phyloP scores from a whole-genome alignment of 192 early-diverging fungal species.

The Podila minutissima region DNA sequence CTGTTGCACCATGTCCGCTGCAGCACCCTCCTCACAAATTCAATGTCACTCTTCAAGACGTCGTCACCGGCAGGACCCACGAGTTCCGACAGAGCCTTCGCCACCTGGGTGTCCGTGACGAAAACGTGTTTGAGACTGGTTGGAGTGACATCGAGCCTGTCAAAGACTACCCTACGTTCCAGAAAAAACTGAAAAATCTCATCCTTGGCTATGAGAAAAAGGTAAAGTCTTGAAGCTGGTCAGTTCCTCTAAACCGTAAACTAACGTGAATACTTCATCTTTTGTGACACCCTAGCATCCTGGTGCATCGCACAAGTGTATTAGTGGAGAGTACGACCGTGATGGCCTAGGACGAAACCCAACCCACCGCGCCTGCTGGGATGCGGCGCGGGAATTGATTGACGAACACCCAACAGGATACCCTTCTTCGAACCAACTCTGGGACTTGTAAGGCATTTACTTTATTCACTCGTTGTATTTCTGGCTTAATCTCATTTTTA shows the following conservation, averaged over 20 bases:
- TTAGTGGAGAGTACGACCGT: constrained; percentile 44
- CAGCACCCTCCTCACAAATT: constrained; percentile 10
- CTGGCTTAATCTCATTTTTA: background rate
- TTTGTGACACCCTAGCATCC: constrained; percentile 9
- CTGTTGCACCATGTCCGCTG: constrained; percentile 11
- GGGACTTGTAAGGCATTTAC: constrained; percentile 32
- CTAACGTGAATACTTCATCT: background rate
- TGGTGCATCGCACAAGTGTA: constrained; percentile 41
- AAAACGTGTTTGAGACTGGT: constrained; percentile 36
- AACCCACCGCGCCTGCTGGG: constrained; percentile 41
- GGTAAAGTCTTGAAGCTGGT: background rate
- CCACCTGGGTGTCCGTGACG: constrained; percentile 16
- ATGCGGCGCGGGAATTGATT: constrained; percentile 24
- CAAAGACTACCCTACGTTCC: constrained; percentile 19
- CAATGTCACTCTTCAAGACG: constrained; percentile 27
- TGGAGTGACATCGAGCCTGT: constrained; percentile 43
- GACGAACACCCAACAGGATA: constrained; percentile 24
- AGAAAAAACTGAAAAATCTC: constrained; percentile 12
- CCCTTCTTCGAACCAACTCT: constrained; percentile 21
- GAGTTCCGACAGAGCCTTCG: constrained; percentile 34
- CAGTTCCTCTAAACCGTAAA: background rate
- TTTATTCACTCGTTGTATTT: background rate
- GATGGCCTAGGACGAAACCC: constrained; percentile 34
- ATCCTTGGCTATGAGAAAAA: constrained; percentile 33
- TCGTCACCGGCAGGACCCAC: constrained; percentile 42